Percentiles rank a stretch among this genome's conserved stretches.
Conservation (phyloP, 2,329 filamentous ascomycete species). For the Microascus cirrosus region DNA sequence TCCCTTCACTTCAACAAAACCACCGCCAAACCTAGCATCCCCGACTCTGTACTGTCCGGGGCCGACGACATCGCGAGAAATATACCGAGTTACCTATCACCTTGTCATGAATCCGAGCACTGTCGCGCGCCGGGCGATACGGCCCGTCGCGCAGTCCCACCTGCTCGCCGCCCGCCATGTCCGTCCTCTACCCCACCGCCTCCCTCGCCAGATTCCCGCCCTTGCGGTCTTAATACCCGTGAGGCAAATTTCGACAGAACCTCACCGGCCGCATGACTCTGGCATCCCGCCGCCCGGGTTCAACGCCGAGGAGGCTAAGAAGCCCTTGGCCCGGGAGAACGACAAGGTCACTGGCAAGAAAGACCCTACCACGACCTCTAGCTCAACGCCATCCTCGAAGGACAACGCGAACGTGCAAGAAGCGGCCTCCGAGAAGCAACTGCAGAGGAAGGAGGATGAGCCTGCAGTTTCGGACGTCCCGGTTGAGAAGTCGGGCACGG, state of each 20-base stretch:
- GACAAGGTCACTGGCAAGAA: constrained; percentile 19
- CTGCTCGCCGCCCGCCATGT: constrained; percentile 7
- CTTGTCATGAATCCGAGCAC: constrained; percentile 1
- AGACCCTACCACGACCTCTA: constrained; percentile 8
- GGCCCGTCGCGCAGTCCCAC: constrained; percentile 8
- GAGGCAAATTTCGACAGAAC: constrained; percentile 47
- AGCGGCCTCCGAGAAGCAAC: constrained; percentile 6
- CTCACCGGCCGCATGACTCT: constrained; percentile 39
- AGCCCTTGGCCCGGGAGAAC: constrained; percentile 55
- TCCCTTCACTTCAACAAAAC: background rate
- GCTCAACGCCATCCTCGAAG: background rate
- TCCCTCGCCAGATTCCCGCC: constrained; percentile 3
- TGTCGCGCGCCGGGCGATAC: constrained; percentile 4
- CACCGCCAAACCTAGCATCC: background rate
- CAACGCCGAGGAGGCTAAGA: constrained; percentile 82
- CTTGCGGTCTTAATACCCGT: constrained; percentile 29
- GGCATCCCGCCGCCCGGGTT: constrained; percentile 77
- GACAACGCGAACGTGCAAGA: constrained; percentile 9
- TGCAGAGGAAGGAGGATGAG: constrained; percentile 6
- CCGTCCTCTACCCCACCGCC: constrained; percentile 6
- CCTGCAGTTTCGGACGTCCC: constrained; percentile 19
- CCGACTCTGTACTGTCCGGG: background rate
- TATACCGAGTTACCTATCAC: background rate
- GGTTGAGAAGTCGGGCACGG: constrained; percentile 26
- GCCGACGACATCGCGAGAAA: background rate